A percentile compares a stretch with the other conserved stretches of the same genome.
These are phyloP conservation scores for Mortierella sp. DNA, from an alignment of 371 early-diverging fungal species.

Conservation along the genomic window DNA sequence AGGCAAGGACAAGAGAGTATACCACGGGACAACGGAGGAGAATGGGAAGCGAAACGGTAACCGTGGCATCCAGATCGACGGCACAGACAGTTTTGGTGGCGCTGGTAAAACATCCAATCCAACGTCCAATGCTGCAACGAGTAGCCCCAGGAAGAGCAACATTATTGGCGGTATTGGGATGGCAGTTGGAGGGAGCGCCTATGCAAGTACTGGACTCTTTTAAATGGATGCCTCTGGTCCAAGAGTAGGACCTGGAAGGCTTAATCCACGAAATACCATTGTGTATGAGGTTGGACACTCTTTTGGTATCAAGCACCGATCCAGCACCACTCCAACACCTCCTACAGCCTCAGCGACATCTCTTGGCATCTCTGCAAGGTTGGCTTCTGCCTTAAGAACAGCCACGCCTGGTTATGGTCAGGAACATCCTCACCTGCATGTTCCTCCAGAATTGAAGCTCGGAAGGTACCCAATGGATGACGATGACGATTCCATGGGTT, in stretches of 20 bases:
- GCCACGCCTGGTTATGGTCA: conserved; percentile 17
- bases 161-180: conserved; percentile 29
- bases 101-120: no score
- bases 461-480: neutral
- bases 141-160: conserved; percentile 10
- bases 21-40: neutral
- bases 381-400: conserved; percentile 4
- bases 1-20: neutral
- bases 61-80: no score
- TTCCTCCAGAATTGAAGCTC: conserved; percentile 16
- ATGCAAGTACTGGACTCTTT: conserved; percentile 12
- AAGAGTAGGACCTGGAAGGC: conserved; percentile 4
- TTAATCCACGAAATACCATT: conserved; percentile 16
- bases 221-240: conserved; percentile 13
- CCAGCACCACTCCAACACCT: conserved; percentile 14
- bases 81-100: no score
- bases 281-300: conserved; percentile 17
- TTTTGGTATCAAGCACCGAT: conserved; percentile 18
- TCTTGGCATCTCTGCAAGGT: no score
- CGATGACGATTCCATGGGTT: neutral
- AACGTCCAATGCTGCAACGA: neutral
- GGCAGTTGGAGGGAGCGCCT: conserved; percentile 17
- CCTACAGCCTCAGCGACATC: neutral
- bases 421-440: conserved; percentile 8
- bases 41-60: neutral